Base-by-base conservation (phyloP, 1,139 yeast species). In the Trichomonascaceae sp. region DNA sequence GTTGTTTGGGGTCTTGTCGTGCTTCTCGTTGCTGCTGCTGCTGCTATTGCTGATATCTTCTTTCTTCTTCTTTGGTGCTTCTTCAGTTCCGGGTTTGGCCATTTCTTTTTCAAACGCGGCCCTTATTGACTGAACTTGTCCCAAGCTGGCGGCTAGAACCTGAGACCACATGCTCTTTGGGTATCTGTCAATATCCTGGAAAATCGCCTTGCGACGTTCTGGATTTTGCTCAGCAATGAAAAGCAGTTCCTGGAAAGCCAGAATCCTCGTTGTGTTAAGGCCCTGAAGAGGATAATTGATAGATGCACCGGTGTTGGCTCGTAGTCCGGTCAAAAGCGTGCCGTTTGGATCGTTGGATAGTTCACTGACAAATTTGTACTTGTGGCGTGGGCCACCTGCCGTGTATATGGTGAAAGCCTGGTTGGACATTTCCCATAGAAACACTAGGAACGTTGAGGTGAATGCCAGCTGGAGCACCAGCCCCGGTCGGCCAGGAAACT, bases 321-420 rank as follows among this genome's bases (percentile, higher is more conserved):
- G 65, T 42, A 87, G 64, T 0, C 97, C 97, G 3, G 78, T 65
- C 8, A 85, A 57, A 34, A 87, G 61, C 2, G 93, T 77, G 32
- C 71, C 76, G 37, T 81, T 67, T 3, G 87, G 89, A 41, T 80
- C 84, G 0, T 76, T 57, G 13, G 89, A 74, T 32, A 72, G 64
- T 4, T 74, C 63, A 29, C 89, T 75, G 20, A 85, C 66, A 15
- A 81, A 74, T 38, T 72, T 74, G 17, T 76, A 76, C 23, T 82
- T 74, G 47, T 79, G 84, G 33, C 79, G 56, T 44, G 97, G 89
- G 0, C 96, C 95, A 40, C 81, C 68, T 5, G 85, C 69, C 50
- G 87, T 68, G 54, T 82, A 87, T 3, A 84, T 76, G 42, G 72
- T 64, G 50, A 74, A 85, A 2, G 74, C 61, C 38, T 71, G 67